Evolutionary conservation across 2,329 filamentous ascomycete genomes (phyloP).

Genomic region (Amylocarpus encephaloides): DNA sequence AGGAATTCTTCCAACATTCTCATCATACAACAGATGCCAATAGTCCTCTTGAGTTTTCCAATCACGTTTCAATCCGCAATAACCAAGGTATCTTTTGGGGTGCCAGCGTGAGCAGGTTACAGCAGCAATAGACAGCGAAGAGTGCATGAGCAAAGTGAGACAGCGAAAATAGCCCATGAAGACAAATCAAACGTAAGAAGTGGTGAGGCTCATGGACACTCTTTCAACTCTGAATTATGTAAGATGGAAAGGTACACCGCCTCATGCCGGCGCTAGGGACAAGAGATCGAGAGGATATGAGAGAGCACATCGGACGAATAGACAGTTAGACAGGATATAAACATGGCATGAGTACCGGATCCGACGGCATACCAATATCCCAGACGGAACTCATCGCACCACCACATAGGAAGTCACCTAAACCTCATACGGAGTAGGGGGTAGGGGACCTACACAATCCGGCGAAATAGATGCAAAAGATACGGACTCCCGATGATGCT

Average conservation of each 20-base stretch:
- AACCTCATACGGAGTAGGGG: too few relatives aligned
- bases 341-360: not conserved
- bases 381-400: too few relatives aligned
- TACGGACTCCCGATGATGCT: not conserved
- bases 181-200: conserved; percentile 4
- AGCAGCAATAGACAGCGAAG: conserved; percentile 8
- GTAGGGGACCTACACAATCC: not conserved
- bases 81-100: not conserved
- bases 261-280: too few relatives aligned
- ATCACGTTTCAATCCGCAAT: too few relatives aligned
- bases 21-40: too few relatives aligned
- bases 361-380: too few relatives aligned
- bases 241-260: too few relatives aligned
- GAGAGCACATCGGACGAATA: not conserved
- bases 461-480: not conserved
- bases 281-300: too few relatives aligned
- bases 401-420: not conserved
- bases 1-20: too few relatives aligned
- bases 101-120: not conserved
- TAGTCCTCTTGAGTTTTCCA: too few relatives aligned
- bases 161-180: not conserved
- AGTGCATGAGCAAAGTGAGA: conserved; percentile 13
- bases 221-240: too few relatives aligned
- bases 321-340: not conserved
- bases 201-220: too few relatives aligned